Evolutionary conservation across 345 rosid species (phyloP).

Genomic region (Citrus hindsii): DNA sequence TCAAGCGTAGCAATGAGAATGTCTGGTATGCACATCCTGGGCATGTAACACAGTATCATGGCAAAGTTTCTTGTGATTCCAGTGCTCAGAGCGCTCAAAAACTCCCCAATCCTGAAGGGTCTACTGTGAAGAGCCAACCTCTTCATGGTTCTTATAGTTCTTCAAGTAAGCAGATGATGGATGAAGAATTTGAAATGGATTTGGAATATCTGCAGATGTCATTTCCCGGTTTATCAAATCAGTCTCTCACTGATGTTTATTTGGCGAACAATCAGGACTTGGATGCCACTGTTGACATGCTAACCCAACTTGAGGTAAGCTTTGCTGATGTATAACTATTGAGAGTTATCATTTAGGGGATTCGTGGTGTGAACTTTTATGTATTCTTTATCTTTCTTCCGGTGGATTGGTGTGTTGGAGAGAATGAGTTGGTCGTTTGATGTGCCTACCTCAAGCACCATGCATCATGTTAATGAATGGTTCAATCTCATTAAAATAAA

Average conservation of each 20-base stretch:
- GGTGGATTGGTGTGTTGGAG: not conserved
- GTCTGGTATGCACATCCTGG: constrained; percentile 28
- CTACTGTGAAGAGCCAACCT: constrained; percentile 26
- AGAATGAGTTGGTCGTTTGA: not conserved
- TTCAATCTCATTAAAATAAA: not conserved
- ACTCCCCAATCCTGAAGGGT: constrained; percentile 17
- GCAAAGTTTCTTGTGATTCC: constrained; percentile 24
- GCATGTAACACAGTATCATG: constrained; percentile 26
- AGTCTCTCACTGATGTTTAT: constrained; percentile 73
- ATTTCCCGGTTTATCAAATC: constrained; percentile 66
- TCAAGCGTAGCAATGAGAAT: constrained; percentile 23
- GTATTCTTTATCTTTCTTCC: not conserved
- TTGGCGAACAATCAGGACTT: constrained; percentile 67
- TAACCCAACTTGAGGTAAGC: constrained; percentile 78
- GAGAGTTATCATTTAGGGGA: not conserved
- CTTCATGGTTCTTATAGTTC: constrained; percentile 30
- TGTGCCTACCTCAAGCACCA: not conserved
- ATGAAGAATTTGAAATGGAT: constrained; percentile 66
- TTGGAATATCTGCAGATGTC: constrained; percentile 61
- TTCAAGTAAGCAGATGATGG: constrained; percentile 42
- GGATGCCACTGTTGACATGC: constrained; percentile 83
- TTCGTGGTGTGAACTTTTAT: not conserved
- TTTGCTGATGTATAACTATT: not conserved
- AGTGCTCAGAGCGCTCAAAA: constrained; percentile 25
- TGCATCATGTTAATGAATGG: not conserved